Conservation (phyloP, 2,329 filamentous ascomycete genomes). For the Monilinia vaccinii-corymbosi region DNA sequence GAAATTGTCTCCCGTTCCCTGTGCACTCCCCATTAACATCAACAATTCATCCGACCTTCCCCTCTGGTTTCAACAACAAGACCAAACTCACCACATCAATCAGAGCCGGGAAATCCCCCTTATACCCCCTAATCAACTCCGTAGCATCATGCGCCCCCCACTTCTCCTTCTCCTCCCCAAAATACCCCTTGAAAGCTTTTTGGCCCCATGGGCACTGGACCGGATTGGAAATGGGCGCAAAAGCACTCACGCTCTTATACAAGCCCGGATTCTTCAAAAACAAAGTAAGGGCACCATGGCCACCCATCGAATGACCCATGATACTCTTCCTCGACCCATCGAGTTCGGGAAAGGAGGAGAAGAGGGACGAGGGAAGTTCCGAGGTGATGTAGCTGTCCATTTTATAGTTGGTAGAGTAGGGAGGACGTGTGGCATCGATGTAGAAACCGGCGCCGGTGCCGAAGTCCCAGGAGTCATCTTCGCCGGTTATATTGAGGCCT, state of each 20-base stretch:
- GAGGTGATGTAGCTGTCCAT: constrained; percentile 92
- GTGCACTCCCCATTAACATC: background rate
- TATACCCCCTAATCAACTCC: constrained; percentile 72
- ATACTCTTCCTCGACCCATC: constrained; percentile 68
- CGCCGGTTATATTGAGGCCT: constrained; percentile 69
- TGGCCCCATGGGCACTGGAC: constrained; percentile 82
- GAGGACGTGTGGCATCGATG: constrained; percentile 69
- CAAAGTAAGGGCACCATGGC: constrained; percentile 86
- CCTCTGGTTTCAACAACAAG: background rate
- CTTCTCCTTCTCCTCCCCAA: constrained; percentile 65
- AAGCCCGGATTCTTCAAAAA: constrained; percentile 85
- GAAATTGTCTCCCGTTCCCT: constrained; percentile 92
- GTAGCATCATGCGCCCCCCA: constrained; percentile 92
- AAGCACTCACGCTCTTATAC: constrained; percentile 84
- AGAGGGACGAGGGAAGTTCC: constrained; percentile 76
- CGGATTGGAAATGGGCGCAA: constrained; percentile 85
- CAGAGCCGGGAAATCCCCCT: constrained; percentile 60
- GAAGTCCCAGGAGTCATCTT: constrained; percentile 87
- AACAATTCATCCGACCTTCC: background rate
- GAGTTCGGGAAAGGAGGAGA: constrained; percentile 60
- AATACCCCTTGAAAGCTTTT: constrained; percentile 89
- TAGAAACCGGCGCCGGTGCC: constrained; percentile 92
- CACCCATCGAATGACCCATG: constrained; percentile 94
- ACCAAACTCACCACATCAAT: constrained; percentile 68
- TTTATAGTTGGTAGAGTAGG: constrained; percentile 71